Conservation (phyloP, 2,329 filamentous ascomycete species). For the Venturia nashicola region DNA sequence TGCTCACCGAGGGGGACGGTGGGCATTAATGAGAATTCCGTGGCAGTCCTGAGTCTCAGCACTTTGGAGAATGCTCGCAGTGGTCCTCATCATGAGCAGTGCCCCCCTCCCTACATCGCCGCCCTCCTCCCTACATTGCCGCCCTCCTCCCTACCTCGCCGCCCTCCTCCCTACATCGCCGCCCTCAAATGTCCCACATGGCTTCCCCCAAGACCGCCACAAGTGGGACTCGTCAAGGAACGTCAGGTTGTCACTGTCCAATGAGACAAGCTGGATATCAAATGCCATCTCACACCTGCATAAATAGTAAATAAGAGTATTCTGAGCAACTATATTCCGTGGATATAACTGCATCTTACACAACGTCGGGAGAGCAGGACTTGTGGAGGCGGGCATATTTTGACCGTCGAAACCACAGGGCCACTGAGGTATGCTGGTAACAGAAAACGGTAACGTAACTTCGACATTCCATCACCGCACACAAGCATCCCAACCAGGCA, state of each 20-base stretch:
- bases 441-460: no score
- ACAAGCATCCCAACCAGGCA: no score
- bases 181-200: background rate
- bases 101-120: background rate
- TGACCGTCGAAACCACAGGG: no score
- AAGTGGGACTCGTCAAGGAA: no score
- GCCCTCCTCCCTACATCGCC: background rate
- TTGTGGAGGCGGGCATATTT: no score
- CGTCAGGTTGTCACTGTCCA: background rate
- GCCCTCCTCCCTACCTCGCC: background rate
- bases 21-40: background rate
- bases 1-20: background rate
- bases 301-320: no score
- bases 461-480: no score
- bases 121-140: background rate
- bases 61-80: background rate
- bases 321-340: no score
- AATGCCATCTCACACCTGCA: background rate
- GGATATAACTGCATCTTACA: no score
- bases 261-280: background rate
- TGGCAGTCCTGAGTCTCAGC: no score
- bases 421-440: no score
- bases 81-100: background rate
- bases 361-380: no score
- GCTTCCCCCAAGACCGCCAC: background rate